These are phyloP conservation scores for Saccharomycopsis javanensis DNA, from an alignment of 805 yeast genomes.

Conservation along the genomic window DNA sequence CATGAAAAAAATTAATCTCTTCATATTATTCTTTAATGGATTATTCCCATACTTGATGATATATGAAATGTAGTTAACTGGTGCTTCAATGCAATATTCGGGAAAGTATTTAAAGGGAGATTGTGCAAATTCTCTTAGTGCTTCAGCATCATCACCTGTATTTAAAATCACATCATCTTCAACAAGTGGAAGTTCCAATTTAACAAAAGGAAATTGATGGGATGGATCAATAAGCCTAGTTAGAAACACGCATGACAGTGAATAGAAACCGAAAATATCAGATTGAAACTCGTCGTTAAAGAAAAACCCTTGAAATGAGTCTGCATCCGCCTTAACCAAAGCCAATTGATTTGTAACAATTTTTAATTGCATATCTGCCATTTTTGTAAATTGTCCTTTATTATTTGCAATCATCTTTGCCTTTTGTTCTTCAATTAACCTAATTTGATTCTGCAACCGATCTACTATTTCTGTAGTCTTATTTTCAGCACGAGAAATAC, in stretches of 20 bases:
- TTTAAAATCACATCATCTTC: constrained; percentile 53
- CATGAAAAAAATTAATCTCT: constrained; percentile 47
- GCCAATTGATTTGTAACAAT: constrained; percentile 36
- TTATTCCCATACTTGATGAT: constrained; percentile 45
- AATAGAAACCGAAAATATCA: constrained; percentile 65
- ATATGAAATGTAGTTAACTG: constrained; percentile 60
- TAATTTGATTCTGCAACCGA: constrained; percentile 40
- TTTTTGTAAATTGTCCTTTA: constrained; percentile 22
- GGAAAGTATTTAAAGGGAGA: constrained; percentile 76
- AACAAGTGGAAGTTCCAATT: constrained; percentile 46
- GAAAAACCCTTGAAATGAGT: constrained; percentile 56
- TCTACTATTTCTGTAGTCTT: constrained; percentile 41
- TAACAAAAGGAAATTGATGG: constrained; percentile 48
- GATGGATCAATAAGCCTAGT: constrained; percentile 63
- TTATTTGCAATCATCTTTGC: constrained; percentile 26
- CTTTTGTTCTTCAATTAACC: constrained; percentile 34
- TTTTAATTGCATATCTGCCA: constrained; percentile 36
- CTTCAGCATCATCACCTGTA: constrained; percentile 67
- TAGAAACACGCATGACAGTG: constrained; percentile 67
- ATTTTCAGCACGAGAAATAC: constrained; percentile 49
- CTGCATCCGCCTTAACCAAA: constrained; percentile 35
- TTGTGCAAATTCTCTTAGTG: constrained; percentile 55
- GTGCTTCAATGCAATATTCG: constrained; percentile 76
- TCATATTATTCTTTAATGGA: constrained; percentile 42
- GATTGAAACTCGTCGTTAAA: constrained; percentile 46